phyloP scores from a whole-genome alignment of 805 yeast species.

The Ogataea minuta region DNA sequence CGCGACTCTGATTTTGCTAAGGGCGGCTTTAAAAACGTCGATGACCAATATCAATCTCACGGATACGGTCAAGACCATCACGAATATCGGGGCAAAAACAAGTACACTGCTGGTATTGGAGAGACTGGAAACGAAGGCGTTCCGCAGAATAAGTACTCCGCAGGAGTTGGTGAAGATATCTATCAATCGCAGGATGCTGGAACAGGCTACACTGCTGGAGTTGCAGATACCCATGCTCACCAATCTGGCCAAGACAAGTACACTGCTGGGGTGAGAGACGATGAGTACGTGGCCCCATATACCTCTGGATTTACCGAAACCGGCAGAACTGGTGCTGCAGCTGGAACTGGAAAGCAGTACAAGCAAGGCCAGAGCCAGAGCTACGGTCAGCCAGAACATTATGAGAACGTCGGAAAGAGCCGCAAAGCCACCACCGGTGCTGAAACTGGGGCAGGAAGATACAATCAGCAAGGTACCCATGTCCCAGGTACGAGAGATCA shows the following conservation, averaged over 20 bases:
- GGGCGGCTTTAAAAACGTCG: conserved; percentile 7
- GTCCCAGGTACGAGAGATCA: conserved; percentile 3
- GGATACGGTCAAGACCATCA: background rate
- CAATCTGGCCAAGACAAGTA: conserved; percentile 1
- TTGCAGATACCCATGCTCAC: conserved; percentile 8
- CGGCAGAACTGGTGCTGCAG: background rate
- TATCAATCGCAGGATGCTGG: background rate
- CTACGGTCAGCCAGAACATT: background rate
- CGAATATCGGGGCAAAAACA: background rate
- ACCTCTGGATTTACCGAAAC: conserved; percentile 8
- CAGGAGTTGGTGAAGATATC: conserved; percentile 5
- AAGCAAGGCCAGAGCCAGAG: background rate
- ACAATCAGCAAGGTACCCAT: background rate
- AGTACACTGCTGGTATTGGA: conserved; percentile 7
- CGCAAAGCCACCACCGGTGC: background rate
- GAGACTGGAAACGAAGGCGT: conserved; percentile 1
- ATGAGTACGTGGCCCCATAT: conserved; percentile 4
- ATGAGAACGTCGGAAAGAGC: too few species aligned
- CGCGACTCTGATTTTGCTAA: conserved; percentile 9
- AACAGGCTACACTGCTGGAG: conserved; percentile 12
- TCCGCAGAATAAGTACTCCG: conserved; percentile 5
- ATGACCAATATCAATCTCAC: background rate
- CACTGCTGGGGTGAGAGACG: conserved; percentile 9
- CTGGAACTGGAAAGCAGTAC: conserved; percentile 2
- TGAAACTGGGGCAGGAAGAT: too few species aligned